Base-by-base conservation (phyloP, 495 filamentous ascomycete species). In the Paragyromitra xinjiangensis region DNA sequence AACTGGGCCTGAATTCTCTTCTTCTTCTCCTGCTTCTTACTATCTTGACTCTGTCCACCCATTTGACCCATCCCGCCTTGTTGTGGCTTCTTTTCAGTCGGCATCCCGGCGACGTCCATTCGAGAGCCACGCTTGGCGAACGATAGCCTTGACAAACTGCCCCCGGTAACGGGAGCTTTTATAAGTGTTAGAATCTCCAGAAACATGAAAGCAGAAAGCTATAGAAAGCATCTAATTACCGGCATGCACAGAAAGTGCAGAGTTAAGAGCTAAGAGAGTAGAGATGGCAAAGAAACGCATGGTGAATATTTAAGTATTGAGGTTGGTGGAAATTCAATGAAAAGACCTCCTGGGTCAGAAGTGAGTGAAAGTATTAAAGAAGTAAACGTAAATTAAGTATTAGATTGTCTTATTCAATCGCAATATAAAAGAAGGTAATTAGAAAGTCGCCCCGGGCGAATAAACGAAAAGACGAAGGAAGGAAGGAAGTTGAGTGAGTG, bases 281-380 rank as follows among this genome's bases (percentile, higher is more conserved):
- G 74, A 78, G 42, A 78, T 4, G 8, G 67, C 61, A 26, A 65
- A 51, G 44, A 79, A 72, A 71, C 63, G 77, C 77, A 79, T 79
- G 16, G 12, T 50, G 51, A 44, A 44, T 11, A 26, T 53, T 3
- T 58, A 26, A 58, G 19, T n/a, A 58, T 39, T 40, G 34, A 39
- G 12, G 42, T 51, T 24, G 9, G 26, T 34, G 22, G 37, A 29
- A 37, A 37, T 39, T 12, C 6, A 6, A 51, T 45, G 61, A 51
- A n/a, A 61, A 66, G 50, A 78, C 74, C 62, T 78, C 75, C 64
- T 24, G 65, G 74, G 74, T 50, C 22, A 62, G n/a, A 59, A 55
- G 16, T 37, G 26, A 39, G 68, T 9, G 55, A 19, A 71, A 40
- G 50, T 29, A 29, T 19, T 24, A 37, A 9, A 12, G 39, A 39